These are phyloP conservation scores for Psilocybe subaeruginosa DNA, from an alignment of 768 basidiomycete species.

Conservation along the genomic window DNA sequence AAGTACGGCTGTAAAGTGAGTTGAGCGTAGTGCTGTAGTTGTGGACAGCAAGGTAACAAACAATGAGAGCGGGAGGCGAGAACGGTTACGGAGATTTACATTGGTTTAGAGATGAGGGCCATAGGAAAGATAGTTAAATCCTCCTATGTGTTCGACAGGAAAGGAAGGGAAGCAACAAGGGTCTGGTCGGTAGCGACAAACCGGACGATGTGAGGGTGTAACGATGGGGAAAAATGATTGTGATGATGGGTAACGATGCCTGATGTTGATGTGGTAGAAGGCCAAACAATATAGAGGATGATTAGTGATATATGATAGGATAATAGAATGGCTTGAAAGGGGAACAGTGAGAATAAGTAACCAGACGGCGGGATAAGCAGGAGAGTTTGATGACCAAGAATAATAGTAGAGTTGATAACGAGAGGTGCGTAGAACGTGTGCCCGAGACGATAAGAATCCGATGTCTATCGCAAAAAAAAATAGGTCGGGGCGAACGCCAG, in stretches of 20 bases:
- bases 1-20: neutral
- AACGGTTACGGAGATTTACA: neutral
- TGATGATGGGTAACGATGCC: neutral
- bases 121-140: constrained; percentile 4
- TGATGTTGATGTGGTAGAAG: constrained; percentile 1
- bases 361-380: neutral
- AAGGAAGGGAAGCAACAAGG: neutral
- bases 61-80: neutral
- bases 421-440: neutral
- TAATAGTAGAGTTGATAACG: neutral
- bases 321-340: neutral
- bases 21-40: neutral
- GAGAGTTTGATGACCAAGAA: neutral
- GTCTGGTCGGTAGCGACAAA: neutral
- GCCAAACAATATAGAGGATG: neutral
- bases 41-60: neutral
- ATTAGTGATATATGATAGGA: constrained; percentile 2
- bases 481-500: neutral
- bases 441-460: neutral
- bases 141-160: neutral
- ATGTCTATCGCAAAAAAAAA: neutral
- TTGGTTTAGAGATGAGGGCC: neutral
- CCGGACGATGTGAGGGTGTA: neutral
- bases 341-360: neutral
- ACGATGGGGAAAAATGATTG: constrained; percentile 5